Percentiles rank a stretch among this genome's conserved stretches.
Evolutionary conservation across 2,329 filamentous ascomycete genomes (phyloP).

Genomic region (Cladosporium sp.): DNA sequence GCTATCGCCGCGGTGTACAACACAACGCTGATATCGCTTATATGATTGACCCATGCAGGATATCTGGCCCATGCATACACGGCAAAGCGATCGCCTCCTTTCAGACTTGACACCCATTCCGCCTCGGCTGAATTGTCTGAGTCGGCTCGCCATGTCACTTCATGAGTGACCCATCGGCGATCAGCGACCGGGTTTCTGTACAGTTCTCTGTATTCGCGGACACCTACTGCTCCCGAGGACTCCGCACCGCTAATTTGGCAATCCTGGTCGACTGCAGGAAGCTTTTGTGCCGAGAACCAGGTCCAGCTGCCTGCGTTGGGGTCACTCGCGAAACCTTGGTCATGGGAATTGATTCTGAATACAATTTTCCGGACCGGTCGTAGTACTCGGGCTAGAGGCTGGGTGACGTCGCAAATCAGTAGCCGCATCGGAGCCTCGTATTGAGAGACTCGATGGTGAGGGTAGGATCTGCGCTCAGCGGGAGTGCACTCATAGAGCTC

Average conservation of each 20-base stretch:
- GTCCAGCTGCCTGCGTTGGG: conserved; percentile 10
- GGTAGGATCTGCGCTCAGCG: neutral
- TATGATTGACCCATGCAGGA: conserved; percentile 7
- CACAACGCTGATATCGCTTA: conserved; percentile 1
- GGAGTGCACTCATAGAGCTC: neutral
- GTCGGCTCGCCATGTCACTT: conserved; percentile 3
- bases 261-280: neutral
- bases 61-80: conserved; percentile 10
- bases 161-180: neutral
- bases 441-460: neutral
- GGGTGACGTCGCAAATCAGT: neutral
- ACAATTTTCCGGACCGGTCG: conserved; percentile 11
- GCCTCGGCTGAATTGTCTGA: conserved; percentile 1
- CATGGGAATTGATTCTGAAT: conserved; percentile 11
- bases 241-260: neutral
- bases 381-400: neutral
- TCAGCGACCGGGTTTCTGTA: neutral
- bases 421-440: neutral
- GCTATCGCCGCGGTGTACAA: conserved; percentile 10
- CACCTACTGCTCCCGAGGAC: neutral
- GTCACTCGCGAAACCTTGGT: conserved; percentile 13
- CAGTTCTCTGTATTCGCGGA: neutral
- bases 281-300: conserved; percentile 13
- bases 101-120: conserved; percentile 9
- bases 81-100: conserved; percentile 2